These are phyloP conservation scores for Aeschynomene evenia DNA, from an alignment of 306 rosid genomes.

Conservation along the genomic window DNA sequence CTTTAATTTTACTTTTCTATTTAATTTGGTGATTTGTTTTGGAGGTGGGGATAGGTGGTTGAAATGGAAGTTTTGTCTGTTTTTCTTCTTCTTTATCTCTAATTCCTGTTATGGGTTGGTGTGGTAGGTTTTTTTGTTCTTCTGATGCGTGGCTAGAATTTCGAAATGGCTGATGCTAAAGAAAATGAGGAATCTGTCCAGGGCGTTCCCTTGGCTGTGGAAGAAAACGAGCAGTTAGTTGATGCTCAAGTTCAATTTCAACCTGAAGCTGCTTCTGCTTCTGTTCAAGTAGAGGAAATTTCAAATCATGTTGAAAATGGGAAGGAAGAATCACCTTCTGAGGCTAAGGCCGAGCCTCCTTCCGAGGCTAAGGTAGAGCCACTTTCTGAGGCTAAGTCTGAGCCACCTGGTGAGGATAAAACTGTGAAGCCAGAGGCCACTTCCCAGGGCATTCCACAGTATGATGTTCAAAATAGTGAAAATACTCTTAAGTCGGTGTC, in stretches of 20 bases:
- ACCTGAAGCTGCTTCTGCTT: conserved; percentile 26
- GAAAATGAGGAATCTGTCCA: conserved; percentile 44
- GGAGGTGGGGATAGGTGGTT: not conserved
- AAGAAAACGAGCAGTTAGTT: conserved; percentile 34
- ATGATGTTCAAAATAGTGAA: conserved; percentile 22
- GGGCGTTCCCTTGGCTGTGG: conserved; percentile 18
- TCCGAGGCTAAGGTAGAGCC: not conserved
- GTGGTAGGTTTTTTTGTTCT: conserved; percentile 32
- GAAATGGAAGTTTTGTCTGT: not conserved
- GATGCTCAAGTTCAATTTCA: conserved; percentile 29
- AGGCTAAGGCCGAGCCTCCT: conserved; percentile 21
- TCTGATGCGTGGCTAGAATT: conserved; percentile 35
- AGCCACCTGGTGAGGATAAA: conserved; percentile 20
- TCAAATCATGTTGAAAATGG: conserved; percentile 32
- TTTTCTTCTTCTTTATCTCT: not conserved
- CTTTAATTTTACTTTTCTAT: not conserved
- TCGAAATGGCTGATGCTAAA: conserved; percentile 60
- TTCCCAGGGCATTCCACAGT: conserved; percentile 23
- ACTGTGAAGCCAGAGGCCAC: conserved; percentile 23
- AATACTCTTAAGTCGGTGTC: conserved; percentile 35
- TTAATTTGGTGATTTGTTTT: not conserved
- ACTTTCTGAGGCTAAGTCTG: conserved; percentile 9
- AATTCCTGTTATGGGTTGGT: conserved; percentile 13
- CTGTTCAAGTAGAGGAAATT: conserved; percentile 32
- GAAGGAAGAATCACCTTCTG: conserved; percentile 3